These are phyloP conservation scores for Ogataea salicorniae DNA, from an alignment of 805 yeast genomes.

Conservation along the genomic window DNA sequence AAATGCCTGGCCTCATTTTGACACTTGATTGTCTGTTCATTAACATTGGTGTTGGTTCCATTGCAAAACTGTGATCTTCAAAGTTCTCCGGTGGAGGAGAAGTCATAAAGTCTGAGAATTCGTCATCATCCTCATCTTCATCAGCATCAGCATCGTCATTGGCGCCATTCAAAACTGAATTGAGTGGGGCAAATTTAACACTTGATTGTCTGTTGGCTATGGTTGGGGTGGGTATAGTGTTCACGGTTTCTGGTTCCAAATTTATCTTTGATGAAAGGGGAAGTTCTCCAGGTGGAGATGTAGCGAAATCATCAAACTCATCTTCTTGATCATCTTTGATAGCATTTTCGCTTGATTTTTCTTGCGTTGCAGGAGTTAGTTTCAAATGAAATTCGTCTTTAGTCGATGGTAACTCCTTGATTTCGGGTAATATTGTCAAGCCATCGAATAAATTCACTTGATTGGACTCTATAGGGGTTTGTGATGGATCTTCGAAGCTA, in stretches of 20 bases:
- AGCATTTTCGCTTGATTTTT: too few relatives aligned
- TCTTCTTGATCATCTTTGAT: too few relatives aligned
- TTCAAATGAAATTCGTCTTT: not conserved
- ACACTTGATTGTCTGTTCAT: not conserved
- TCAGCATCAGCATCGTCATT: not conserved
- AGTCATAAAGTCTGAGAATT: conserved; percentile 11
- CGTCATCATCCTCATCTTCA: conserved; percentile 5
- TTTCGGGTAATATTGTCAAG: not conserved
- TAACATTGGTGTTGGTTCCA: not conserved
- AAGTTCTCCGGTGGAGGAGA: too few relatives aligned
- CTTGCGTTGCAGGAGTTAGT: not conserved
- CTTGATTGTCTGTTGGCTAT: not conserved
- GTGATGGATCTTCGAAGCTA: conserved; percentile 1
- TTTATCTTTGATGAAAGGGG: too few relatives aligned
- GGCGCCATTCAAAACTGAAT: not conserved
- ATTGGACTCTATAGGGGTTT: not conserved
- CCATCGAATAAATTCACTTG: not conserved
- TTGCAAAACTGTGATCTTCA: too few relatives aligned
- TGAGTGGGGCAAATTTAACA: not conserved
- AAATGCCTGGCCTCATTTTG: not conserved
- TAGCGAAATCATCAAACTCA: too few relatives aligned
- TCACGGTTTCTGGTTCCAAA: too few relatives aligned
- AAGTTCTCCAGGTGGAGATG: too few relatives aligned
- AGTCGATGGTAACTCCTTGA: not conserved
- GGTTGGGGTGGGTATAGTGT: not conserved